These are phyloP conservation scores for Jamesozyma jinghongensis DNA, from an alignment of 805 yeast genomes.

Conservation along the genomic window DNA sequence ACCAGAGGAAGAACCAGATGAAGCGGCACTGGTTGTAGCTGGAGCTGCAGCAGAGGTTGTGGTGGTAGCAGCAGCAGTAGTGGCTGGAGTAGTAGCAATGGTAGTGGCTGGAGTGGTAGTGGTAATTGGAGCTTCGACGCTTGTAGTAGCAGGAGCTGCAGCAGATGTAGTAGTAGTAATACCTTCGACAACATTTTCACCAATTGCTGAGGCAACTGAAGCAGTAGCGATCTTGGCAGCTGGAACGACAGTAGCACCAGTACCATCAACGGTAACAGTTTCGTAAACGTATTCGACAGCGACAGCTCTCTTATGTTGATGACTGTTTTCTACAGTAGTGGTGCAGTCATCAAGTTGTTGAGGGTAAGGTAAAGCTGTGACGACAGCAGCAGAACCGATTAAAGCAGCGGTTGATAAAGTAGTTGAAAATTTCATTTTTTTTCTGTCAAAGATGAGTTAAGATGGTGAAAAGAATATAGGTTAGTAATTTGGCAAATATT, in stretches of 20 bases:
- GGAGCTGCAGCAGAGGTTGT: constrained; percentile 20
- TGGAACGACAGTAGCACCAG: constrained; percentile 52
- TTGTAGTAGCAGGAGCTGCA: constrained; percentile 15
- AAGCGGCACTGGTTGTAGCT: constrained; percentile 16
- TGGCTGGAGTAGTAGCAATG: no score
- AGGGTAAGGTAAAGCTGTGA: constrained; percentile 36
- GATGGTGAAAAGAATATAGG: neutral
- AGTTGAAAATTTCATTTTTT: constrained; percentile 30
- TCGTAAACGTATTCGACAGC: constrained; percentile 46
- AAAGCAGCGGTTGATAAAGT: constrained; percentile 24
- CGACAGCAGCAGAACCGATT: constrained; percentile 23
- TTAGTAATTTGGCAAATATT: constrained; percentile 1
- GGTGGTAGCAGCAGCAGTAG: constrained; percentile 18
- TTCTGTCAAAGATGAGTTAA: no score
- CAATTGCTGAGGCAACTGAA: constrained; percentile 8
- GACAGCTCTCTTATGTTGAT: constrained; percentile 44
- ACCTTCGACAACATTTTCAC: constrained; percentile 12
- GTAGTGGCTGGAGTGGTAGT: constrained; percentile 17
- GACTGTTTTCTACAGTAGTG: constrained; percentile 28
- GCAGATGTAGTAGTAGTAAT: constrained; percentile 15
- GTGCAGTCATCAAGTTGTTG: constrained; percentile 19
- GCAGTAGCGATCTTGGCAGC: constrained; percentile 4
- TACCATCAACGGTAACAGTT: constrained; percentile 43
- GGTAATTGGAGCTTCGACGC: constrained; percentile 22
- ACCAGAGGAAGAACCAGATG: constrained; percentile 29